phyloP scores from a whole-genome alignment of 306 rosid genomes.

The Quercus ilex region DNA sequence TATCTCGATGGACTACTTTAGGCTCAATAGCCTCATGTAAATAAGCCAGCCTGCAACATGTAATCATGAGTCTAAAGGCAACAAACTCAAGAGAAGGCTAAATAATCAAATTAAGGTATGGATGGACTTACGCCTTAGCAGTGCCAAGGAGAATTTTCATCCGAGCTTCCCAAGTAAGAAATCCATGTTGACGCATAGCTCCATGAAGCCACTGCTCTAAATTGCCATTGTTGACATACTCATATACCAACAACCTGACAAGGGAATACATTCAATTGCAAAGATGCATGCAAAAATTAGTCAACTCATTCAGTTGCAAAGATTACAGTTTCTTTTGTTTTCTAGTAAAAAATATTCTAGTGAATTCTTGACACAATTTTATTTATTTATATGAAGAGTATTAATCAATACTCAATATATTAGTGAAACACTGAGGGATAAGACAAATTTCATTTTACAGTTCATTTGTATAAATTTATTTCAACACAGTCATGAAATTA shows the following conservation, averaged over 20 bases:
- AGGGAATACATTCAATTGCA: constrained; percentile 2
- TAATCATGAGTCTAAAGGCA: constrained; percentile 18
- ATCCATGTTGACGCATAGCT: constrained; percentile 74
- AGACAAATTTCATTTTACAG: constrained; percentile 1
- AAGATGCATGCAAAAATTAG: not conserved
- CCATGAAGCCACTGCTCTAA: constrained; percentile 95
- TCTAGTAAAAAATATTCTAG: not conserved
- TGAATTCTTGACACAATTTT: not conserved
- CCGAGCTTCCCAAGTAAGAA: constrained; percentile 92
- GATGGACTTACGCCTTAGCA: constrained; percentile 70
- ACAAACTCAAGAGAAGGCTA: not conserved
- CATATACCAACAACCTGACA: constrained; percentile 81
- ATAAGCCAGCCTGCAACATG: constrained; percentile 73
- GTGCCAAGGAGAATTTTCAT: constrained; percentile 87
- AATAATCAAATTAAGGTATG: constrained; percentile 7
- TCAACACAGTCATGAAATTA: constrained; percentile 2
- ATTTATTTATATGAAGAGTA: not conserved
- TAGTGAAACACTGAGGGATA: not conserved
- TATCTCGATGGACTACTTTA: constrained; percentile 92
- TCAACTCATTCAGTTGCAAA: not conserved
- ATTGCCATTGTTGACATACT: constrained; percentile 86
- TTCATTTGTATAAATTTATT: constrained; percentile 11
- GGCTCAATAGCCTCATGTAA: constrained; percentile 97
- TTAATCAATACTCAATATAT: not conserved
- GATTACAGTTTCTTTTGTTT: not conserved